Conservation (phyloP, 2,329 filamentous ascomycete species). For the Trichoderma sp. region DNA sequence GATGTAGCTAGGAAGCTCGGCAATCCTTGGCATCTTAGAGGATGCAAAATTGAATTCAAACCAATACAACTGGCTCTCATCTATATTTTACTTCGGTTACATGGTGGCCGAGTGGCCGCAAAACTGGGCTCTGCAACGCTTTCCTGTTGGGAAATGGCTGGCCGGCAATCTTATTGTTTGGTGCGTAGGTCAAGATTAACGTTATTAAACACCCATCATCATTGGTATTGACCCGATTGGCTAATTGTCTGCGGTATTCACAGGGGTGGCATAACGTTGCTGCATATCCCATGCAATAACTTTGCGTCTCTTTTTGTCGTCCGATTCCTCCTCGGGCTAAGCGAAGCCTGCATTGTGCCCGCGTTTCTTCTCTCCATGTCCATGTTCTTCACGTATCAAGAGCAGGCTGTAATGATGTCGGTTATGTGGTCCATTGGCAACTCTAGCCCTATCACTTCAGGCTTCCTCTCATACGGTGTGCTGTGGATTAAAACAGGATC, state of each 20-base stretch:
- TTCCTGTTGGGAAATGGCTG: conserved; percentile 47
- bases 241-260: neutral
- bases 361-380: conserved; percentile 29
- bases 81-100: conserved; percentile 52
- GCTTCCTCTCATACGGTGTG: conserved; percentile 32
- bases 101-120: conserved; percentile 44
- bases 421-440: conserved; percentile 42
- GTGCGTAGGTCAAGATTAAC: conserved; percentile 7
- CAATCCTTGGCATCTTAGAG: conserved; percentile 21
- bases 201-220: neutral
- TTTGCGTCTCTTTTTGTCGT: conserved; percentile 30
- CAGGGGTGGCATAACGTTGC: conserved; percentile 31
- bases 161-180: conserved; percentile 24
- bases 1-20: conserved; percentile 20
- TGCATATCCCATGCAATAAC: conserved; percentile 30
- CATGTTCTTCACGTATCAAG: conserved; percentile 38
- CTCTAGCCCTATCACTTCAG: conserved; percentile 32
- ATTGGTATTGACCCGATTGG: neutral
- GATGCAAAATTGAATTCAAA: conserved; percentile 20
- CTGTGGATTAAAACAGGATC: conserved; percentile 33
- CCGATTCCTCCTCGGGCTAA: conserved; percentile 29
- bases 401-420: conserved; percentile 35
- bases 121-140: conserved; percentile 42
- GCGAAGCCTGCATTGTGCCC: conserved; percentile 28
- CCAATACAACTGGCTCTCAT: conserved; percentile 27